phyloP scores from a whole-genome alignment of 148 eudicot genomes.

The Rheum nobile region DNA sequence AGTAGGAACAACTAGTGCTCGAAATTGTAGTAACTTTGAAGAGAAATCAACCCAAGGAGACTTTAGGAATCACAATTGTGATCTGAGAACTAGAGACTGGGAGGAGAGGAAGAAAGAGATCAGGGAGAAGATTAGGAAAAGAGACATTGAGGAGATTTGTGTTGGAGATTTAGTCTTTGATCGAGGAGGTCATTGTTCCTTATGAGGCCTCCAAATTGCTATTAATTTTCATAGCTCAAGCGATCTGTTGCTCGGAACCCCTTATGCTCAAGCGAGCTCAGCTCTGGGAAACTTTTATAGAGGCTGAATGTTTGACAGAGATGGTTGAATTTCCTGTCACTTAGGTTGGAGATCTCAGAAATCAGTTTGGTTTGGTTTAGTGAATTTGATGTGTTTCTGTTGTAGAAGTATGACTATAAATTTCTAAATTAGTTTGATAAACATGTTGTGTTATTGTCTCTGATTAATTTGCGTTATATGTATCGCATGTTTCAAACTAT shows the following conservation, averaged over 20 bases:
- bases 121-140: neutral
- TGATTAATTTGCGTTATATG: neutral
- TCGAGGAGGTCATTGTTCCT: neutral
- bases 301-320: neutral
- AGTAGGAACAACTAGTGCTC: neutral
- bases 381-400: neutral
- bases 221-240: neutral
- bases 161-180: neutral
- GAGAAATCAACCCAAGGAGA: neutral
- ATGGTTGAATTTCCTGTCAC: neutral
- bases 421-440: neutral
- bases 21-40: neutral
- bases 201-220: neutral
- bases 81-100: neutral
- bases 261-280: neutral
- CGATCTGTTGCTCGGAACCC: neutral
- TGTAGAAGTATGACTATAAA: neutral
- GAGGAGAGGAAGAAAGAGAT: neutral
- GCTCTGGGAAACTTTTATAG: neutral
- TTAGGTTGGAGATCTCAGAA: neutral
- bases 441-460: neutral
- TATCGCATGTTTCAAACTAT: neutral
- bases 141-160: neutral
- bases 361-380: neutral
- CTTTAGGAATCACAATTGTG: neutral